Evolutionary conservation across 2,329 filamentous ascomycete genomes (phyloP), one percentile per base, ranked within the genome.

Genomic region (Phaeophleospora eucalypticola): DNA sequence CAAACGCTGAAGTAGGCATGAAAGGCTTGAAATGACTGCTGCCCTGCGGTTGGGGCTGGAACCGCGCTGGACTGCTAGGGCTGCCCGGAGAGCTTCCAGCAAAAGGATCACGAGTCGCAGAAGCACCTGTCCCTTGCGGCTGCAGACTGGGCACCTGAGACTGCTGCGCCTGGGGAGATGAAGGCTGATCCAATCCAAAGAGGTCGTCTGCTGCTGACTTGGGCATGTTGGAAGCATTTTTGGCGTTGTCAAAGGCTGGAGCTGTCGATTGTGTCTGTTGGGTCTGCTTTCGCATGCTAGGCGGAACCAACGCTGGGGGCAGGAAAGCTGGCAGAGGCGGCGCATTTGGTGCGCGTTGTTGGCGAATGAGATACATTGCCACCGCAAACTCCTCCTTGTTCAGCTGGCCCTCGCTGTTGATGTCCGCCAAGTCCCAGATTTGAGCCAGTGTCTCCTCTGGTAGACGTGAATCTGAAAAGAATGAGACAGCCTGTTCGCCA

Each of bases 341-440:
- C 46, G 84, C 81, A 47, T 82, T 81, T 52, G 83, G 85, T 54
- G 79, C 86, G 44, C 90, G 80, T 66, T 96, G 90, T 65, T 95
- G 87, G 51, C 90, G 82, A 59, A 98, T 96, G 41, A 98, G 76
- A 65, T 94, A 94, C 90, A 98, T 96, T 43, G 93, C 91, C 38
- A 98, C 89, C 0, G 93, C 89, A 64, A 98, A 98, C 60, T 95
- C 90, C 57, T 98, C 93, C 58, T 81, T 82, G 38, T 79, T 89
- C 46, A 98, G 74, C 47, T 86, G 84, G 9, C 93, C 93, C 58
- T 90, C 86, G 6, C 89, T 93, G 62, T 88, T 89, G 68, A 96
- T 89, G 68, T 98, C 93, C 12, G 93, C 86, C 21, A 98, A 80
- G 66, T 98, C 93, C 93, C 93, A 98, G 54, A 98, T 95, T 60